These are phyloP conservation scores for Trichoderma parareesei DNA, from an alignment of 495 filamentous ascomycete genomes.

Conservation along the genomic window DNA sequence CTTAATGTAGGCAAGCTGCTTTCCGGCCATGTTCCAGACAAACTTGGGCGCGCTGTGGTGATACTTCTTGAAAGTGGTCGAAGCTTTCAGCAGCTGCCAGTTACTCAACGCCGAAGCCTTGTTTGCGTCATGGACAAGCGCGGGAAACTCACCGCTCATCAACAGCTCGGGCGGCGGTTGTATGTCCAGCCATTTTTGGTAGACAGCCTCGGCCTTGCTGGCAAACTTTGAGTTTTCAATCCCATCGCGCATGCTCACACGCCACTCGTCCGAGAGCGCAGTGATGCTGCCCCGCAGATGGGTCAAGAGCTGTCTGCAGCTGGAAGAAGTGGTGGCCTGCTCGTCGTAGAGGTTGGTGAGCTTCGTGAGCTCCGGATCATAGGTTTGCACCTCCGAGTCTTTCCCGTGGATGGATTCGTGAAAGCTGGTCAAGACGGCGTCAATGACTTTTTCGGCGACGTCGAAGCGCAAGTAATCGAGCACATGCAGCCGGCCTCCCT, in stretches of 20 bases:
- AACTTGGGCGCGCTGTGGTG: constrained; percentile 32
- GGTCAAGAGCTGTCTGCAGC: constrained; percentile 23
- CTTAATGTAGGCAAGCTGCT: constrained; percentile 57
- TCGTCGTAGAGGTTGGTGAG: constrained; percentile 32
- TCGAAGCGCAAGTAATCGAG: constrained; percentile 67
- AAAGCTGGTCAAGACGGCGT: constrained; percentile 41
- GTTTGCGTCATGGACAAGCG: constrained; percentile 32
- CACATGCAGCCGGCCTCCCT: constrained; percentile 45
- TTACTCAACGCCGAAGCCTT: constrained; percentile 33
- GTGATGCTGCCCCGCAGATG: constrained; percentile 29
- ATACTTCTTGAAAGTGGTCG: constrained; percentile 44
- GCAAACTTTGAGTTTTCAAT: constrained; percentile 24
- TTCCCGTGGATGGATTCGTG: not conserved
- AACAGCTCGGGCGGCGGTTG: constrained; percentile 21
- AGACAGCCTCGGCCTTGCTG: constrained; percentile 33
- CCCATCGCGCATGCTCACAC: constrained; percentile 15
- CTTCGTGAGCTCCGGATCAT: constrained; percentile 43
- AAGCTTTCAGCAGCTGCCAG: constrained; percentile 57
- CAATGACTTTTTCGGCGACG: constrained; percentile 45
- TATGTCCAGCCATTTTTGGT: constrained; percentile 39
- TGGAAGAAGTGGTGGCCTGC: constrained; percentile 19
- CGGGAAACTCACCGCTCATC: constrained; percentile 16
- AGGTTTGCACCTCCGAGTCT: constrained; percentile 11
- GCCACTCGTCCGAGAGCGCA: constrained; percentile 26
- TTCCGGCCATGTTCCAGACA: constrained; percentile 57